phyloP scores from a whole-genome alignment of 2,329 filamentous ascomycete species.

The Colletotrichum shisoi region DNA sequence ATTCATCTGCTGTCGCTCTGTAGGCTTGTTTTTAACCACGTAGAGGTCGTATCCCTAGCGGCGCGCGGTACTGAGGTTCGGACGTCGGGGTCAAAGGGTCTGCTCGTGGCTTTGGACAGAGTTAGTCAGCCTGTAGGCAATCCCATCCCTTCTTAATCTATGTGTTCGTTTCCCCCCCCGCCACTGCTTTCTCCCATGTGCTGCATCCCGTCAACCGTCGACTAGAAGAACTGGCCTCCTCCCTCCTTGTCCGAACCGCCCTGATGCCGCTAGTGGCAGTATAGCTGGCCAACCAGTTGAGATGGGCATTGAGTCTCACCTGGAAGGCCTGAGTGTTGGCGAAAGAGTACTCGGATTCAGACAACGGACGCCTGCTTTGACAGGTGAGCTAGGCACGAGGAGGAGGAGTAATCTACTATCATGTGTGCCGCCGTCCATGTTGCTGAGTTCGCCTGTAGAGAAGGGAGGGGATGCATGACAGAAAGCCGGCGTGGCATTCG shows the following conservation, averaged over 20 bases:
- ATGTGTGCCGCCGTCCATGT: not conserved
- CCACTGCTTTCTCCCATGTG: slow-evolving; percentile 5
- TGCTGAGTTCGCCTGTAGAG: not conserved
- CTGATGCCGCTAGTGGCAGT: not conserved
- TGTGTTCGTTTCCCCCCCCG: too few relatives aligned
- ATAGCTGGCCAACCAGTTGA: not conserved
- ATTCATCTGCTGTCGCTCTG: not conserved
- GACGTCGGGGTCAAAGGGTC: slow-evolving; percentile 9
- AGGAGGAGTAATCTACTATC: not conserved
- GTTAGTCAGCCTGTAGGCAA: slow-evolving; percentile 1
- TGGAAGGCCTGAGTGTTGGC: not conserved
- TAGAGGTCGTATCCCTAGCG: not conserved
- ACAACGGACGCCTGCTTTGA: not conserved
- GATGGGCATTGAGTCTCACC: not conserved
- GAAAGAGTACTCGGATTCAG: not conserved
- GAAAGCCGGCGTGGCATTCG: not conserved
- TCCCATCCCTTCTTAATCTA: not conserved
- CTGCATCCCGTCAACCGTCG: not conserved
- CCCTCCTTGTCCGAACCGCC: not conserved
- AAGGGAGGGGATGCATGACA: not conserved
- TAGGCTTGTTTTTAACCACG: not conserved
- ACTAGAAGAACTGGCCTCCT: not conserved
- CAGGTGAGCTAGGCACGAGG: not conserved
- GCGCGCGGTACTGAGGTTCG: slow-evolving; percentile 4
- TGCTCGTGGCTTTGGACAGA: not conserved